A percentile compares a stretch with the other conserved stretches of the same genome.
phyloP scores from a whole-genome alignment of 2,329 filamentous ascomycete species.

The Ophiostoma australiae region DNA sequence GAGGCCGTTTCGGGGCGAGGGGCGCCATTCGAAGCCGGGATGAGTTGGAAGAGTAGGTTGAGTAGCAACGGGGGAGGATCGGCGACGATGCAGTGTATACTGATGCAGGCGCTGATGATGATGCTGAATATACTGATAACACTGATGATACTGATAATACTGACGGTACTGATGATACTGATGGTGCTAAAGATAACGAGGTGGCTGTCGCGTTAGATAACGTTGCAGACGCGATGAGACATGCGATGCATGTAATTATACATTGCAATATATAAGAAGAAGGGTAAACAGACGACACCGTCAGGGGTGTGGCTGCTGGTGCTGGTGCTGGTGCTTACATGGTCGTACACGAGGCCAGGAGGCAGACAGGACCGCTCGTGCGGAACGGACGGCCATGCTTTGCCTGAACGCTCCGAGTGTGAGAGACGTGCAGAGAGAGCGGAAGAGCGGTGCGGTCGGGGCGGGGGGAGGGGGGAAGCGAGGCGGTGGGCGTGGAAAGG shows the following conservation, averaged over 20 bases:
- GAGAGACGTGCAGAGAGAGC: neutral
- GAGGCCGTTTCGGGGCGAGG: conserved; percentile 12
- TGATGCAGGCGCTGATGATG: neutral
- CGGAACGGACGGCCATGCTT: conserved; percentile 23
- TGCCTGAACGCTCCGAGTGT: neutral
- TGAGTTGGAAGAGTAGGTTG: neutral
- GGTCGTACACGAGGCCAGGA: conserved; percentile 18
- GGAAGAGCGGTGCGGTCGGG: neutral
- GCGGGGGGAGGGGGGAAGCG: neutral
- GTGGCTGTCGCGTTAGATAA: neutral
- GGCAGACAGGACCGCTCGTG: conserved; percentile 23
- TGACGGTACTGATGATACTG: neutral
- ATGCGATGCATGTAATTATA: neutral
- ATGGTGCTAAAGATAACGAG: neutral
- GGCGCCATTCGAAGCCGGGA: conserved; percentile 15
- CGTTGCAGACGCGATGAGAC: neutral
- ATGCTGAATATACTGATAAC: neutral
- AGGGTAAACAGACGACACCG: neutral
- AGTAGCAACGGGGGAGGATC: neutral
- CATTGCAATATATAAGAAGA: neutral
- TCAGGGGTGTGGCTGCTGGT: neutral
- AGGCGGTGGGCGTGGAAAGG: neutral
- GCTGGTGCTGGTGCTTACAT: conserved; percentile 18
- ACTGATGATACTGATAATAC: neutral
- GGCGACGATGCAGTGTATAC: neutral